Evolutionary conservation across 495 filamentous ascomycete genomes (phyloP).

Genomic region (Rusavskia elegans): DNA sequence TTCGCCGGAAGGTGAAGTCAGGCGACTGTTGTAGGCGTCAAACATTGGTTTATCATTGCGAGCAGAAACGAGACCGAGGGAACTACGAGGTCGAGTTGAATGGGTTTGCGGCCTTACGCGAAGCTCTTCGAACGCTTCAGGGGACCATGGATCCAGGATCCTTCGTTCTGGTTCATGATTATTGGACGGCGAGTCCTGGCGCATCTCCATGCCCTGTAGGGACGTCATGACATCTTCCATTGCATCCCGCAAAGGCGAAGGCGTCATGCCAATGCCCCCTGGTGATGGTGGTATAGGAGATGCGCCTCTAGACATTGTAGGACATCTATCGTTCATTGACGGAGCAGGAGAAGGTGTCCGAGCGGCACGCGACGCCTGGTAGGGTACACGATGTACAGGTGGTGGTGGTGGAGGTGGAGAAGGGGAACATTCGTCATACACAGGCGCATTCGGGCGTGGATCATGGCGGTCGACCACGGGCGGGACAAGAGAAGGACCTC

Average conservation of each 20-base stretch:
- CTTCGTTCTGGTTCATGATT: conserved; percentile 28
- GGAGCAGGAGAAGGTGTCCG: conserved; percentile 23
- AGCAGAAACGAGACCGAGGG: conserved; percentile 41
- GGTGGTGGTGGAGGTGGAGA: conserved; percentile 23
- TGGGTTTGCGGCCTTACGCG: conserved; percentile 20
- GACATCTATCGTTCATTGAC: conserved; percentile 34
- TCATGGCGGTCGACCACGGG: conserved; percentile 15
- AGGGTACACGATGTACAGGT: conserved; percentile 18
- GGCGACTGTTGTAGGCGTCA: conserved; percentile 32
- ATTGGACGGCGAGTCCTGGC: conserved; percentile 31
- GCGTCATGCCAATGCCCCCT: conserved; percentile 52
- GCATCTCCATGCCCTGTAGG: conserved; percentile 69
- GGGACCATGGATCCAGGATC: conserved; percentile 73
- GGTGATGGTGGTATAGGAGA: conserved; percentile 52
- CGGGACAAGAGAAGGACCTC: conserved; percentile 20
- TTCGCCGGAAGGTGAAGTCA: not conserved
- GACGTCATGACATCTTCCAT: conserved; percentile 99
- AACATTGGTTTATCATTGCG: not conserved
- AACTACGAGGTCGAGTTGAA: conserved; percentile 40
- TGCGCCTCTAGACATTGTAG: conserved; percentile 33
- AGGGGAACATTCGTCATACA: conserved; percentile 16
- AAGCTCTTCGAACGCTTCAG: conserved; percentile 65
- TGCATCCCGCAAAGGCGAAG: conserved; percentile 78
- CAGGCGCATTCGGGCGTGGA: conserved; percentile 19
- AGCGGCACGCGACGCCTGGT: conserved; percentile 14